Percentiles rank a stretch among this genome's conserved stretches.
Conservation (phyloP, 805 yeast species). For the Wickerhamomyces strasburgensis region DNA sequence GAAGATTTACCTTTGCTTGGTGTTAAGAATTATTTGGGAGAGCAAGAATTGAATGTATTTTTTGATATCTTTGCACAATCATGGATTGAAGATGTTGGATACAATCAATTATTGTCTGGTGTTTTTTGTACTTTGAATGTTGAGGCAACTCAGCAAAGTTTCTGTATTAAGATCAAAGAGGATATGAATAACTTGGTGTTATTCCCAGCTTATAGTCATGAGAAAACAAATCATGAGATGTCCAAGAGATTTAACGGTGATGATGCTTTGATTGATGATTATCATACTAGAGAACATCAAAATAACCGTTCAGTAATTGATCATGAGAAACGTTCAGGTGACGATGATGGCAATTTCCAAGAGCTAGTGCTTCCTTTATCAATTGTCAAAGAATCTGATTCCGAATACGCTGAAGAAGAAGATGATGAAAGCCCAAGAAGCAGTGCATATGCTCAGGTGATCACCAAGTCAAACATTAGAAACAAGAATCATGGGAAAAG, state of each 20-base stretch:
- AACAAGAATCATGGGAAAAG: not conserved
- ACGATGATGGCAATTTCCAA: conserved; percentile 7
- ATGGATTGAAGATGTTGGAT: conserved; percentile 34
- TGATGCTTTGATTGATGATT: no score
- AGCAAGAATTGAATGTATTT: conserved; percentile 19
- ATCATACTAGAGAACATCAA: no score
- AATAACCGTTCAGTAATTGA: no score
- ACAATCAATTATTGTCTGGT: conserved; percentile 34
- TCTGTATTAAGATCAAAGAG: conserved; percentile 35
- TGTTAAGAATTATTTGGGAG: conserved; percentile 3
- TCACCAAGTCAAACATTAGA: conserved; percentile 1
- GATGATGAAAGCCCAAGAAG: conserved; percentile 11
- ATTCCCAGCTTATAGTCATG: conserved; percentile 27
- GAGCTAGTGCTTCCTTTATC: conserved; percentile 2
- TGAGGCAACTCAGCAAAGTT: conserved; percentile 23
- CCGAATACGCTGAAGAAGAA: not conserved
- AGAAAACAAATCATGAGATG: no score
- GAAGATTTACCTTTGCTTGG: conserved; percentile 12
- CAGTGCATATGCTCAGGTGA: conserved; percentile 22
- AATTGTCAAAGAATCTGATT: conserved; percentile 1
- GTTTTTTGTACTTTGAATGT: conserved; percentile 37
- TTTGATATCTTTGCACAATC: conserved; percentile 38
- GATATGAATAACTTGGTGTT: conserved; percentile 27
- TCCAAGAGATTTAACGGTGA: no score
- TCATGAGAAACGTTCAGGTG: not conserved